These are phyloP conservation scores for Cladosporium sp. DNA, from an alignment of 2,329 filamentous ascomycete genomes.

Conservation along the genomic window DNA sequence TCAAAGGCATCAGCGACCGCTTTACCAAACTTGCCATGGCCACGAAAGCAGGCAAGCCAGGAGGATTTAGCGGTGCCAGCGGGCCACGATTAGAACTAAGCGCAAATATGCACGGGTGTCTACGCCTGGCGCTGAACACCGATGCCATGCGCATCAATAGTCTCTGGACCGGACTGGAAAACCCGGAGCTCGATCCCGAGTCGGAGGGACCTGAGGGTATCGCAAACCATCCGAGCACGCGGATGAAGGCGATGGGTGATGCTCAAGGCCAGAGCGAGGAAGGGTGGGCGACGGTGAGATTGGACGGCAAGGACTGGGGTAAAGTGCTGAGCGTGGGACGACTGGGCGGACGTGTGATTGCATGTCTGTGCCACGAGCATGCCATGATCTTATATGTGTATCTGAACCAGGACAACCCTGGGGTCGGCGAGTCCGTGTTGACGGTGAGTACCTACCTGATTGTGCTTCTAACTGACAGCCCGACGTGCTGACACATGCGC, in stretches of 20 bases:
- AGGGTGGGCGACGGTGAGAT: slow-evolving; percentile 81
- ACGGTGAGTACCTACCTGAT: slow-evolving; percentile 52
- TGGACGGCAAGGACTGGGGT: slow-evolving; percentile 93
- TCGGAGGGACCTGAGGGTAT: slow-evolving; percentile 64
- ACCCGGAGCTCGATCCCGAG: slow-evolving; percentile 77
- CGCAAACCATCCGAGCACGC: slow-evolving; percentile 74
- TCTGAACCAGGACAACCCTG: slow-evolving; percentile 65
- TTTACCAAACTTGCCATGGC: slow-evolving; percentile 76
- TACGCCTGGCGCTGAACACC: slow-evolving; percentile 74
- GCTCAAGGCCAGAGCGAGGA: slow-evolving; percentile 65
- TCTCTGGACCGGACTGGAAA: slow-evolving; percentile 78
- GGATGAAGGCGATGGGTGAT: slow-evolving; percentile 58
- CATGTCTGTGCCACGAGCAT: slow-evolving; percentile 78
- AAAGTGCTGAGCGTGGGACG: slow-evolving; percentile 88
- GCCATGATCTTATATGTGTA: slow-evolving; percentile 81
- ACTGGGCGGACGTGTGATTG: slow-evolving; percentile 85
- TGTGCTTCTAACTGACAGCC: not conserved
- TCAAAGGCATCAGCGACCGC: slow-evolving; percentile 91
- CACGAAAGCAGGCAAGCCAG: slow-evolving; percentile 29
- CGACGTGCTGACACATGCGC: slow-evolving; percentile 19
- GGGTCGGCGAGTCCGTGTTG: slow-evolving; percentile 66
- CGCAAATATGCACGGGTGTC: slow-evolving; percentile 89
- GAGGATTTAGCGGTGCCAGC: slow-evolving; percentile 32
- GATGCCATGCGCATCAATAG: slow-evolving; percentile 82
- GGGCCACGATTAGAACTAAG: slow-evolving; percentile 72